phyloP scores from a whole-genome alignment of 768 basidiomycete species.

The Mycena alexandri region DNA sequence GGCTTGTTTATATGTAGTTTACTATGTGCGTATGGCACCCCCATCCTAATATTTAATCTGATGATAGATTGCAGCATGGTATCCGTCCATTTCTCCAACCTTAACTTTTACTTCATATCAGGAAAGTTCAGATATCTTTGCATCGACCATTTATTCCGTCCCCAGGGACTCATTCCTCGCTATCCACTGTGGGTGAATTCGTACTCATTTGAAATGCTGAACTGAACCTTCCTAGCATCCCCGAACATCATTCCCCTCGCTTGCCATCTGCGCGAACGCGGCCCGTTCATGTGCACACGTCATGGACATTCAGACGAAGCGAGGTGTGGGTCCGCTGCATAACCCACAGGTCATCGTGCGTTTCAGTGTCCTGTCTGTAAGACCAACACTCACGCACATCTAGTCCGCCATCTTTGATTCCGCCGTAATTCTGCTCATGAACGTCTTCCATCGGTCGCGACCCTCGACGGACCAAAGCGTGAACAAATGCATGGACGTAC shows the following conservation, averaged over 20 bases:
- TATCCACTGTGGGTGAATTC: slow-evolving; percentile 44
- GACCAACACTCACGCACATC: not conserved
- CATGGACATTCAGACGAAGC: slow-evolving; percentile 66
- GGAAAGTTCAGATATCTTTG: slow-evolving; percentile 75
- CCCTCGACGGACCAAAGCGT: slow-evolving; percentile 30
- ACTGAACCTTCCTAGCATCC: not conserved
- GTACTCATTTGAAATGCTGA: not conserved
- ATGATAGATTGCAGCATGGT: slow-evolving; percentile 24
- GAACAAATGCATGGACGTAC: slow-evolving; percentile 26
- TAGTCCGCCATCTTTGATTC: slow-evolving; percentile 30
- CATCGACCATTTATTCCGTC: slow-evolving; percentile 85
- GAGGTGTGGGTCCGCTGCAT: slow-evolving; percentile 41
- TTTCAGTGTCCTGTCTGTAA: not conserved
- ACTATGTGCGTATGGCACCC: slow-evolving; percentile 42
- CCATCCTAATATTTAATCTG: not conserved
- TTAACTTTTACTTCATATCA: slow-evolving; percentile 40
- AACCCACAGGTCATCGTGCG: slow-evolving; percentile 29
- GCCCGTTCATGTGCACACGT: slow-evolving; percentile 88
- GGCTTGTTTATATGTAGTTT: slow-evolving; percentile 61
- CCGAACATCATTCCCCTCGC: slow-evolving; percentile 63
- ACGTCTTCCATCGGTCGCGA: slow-evolving; percentile 29
- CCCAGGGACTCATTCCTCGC: slow-evolving; percentile 58
- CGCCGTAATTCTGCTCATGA: slow-evolving; percentile 28
- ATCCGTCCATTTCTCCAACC: not conserved
- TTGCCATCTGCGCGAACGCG: slow-evolving; percentile 84